These are phyloP conservation scores for Coccomyxa sp. DNA, from an alignment of 139 green algal genomes.

Conservation along the genomic window DNA sequence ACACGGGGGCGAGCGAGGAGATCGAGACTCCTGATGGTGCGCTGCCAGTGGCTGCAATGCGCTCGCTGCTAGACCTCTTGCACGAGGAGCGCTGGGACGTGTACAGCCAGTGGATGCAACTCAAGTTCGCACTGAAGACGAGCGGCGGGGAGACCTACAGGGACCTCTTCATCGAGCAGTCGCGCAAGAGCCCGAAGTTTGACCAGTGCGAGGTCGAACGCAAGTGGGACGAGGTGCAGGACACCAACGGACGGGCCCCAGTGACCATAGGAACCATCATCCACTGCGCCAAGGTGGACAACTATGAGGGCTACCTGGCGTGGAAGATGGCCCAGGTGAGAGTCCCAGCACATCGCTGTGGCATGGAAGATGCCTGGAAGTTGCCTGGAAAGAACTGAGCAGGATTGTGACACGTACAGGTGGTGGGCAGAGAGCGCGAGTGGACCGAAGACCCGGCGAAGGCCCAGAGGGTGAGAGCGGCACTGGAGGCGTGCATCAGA, in stretches of 20 bases:
- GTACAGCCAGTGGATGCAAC: not conserved
- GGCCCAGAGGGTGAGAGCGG: not conserved
- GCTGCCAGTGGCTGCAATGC: not conserved
- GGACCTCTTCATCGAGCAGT: too few relatives aligned
- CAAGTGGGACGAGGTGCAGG: not conserved
- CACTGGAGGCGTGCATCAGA: not conserved
- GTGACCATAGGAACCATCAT: not conserved
- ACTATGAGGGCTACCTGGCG: not conserved
- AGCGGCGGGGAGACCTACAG: not conserved
- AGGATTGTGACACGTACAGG: not conserved
- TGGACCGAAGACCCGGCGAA: not conserved
- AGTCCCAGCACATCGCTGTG: not conserved
- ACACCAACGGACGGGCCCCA: not conserved
- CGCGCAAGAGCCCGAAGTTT: not conserved
- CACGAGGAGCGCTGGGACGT: not conserved
- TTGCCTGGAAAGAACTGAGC: not conserved
- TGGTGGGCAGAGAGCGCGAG: not conserved
- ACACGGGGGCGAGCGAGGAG: not conserved
- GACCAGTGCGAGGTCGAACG: not conserved
- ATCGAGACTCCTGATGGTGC: not conserved
- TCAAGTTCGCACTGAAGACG: not conserved
- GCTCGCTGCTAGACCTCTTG: not conserved
- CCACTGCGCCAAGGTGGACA: not conserved
- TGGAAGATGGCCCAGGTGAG: not conserved
- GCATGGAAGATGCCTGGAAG: not conserved